Evolutionary conservation across 1,284 basidiomycete genomes (phyloP).

Genomic region (Leucoagaricus sp.): DNA sequence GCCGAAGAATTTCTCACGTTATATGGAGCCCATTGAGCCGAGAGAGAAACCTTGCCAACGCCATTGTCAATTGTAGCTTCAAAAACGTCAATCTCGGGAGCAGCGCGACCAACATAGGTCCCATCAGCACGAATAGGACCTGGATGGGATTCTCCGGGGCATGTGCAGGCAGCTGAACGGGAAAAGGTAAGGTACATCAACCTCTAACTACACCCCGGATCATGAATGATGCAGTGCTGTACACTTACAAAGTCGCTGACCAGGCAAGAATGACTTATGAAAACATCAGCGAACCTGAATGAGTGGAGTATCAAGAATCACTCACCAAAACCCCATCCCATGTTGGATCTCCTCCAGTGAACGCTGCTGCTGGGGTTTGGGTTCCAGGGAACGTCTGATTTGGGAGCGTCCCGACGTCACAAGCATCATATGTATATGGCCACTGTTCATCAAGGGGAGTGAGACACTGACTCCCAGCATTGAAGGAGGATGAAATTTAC

Average conservation of each 20-base stretch:
- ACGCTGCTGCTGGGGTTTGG: slow-evolving; percentile 47
- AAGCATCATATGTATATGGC: slow-evolving; percentile 75
- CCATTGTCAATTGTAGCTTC: slow-evolving; percentile 57
- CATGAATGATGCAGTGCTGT: slow-evolving; percentile 26
- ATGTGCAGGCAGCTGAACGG: slow-evolving; percentile 66
- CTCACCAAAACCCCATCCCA: slow-evolving; percentile 41
- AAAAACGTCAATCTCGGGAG: slow-evolving; percentile 86
- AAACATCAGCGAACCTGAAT: not conserved
- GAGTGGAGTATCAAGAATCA: slow-evolving; percentile 9
- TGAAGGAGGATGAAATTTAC: slow-evolving; percentile 29
- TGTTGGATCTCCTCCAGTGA: slow-evolving; percentile 42
- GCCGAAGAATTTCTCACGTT: slow-evolving; percentile 25
- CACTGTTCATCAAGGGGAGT: slow-evolving; percentile 36
- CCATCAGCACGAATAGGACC: slow-evolving; percentile 71
- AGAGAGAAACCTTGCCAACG: slow-evolving; percentile 55
- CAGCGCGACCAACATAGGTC: slow-evolving; percentile 66
- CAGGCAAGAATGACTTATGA: slow-evolving; percentile 67
- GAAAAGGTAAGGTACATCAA: not conserved
- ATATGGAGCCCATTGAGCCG: slow-evolving; percentile 62
- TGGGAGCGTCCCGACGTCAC: slow-evolving; percentile 82
- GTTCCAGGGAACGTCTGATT: slow-evolving; percentile 73
- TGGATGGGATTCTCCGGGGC: slow-evolving; percentile 79
- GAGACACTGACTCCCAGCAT: not conserved
- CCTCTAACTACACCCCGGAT: slow-evolving; percentile 30
- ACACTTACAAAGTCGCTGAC: slow-evolving; percentile 71